Evolutionary conservation across 495 filamentous ascomycete species (phyloP).

Genomic region (Copromyces sp.): DNA sequence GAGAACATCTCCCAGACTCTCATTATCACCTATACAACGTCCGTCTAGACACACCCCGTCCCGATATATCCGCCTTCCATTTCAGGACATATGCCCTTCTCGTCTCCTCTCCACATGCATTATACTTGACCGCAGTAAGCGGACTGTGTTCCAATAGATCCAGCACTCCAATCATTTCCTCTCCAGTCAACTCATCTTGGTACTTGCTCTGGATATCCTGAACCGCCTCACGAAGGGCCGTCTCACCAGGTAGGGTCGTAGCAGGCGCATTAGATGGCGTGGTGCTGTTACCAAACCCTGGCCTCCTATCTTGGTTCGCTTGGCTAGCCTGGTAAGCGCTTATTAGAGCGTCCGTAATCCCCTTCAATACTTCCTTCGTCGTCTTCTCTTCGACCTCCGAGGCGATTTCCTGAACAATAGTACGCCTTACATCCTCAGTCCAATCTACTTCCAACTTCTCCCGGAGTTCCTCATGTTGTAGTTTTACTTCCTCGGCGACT

Average conservation of each 20-base stretch:
- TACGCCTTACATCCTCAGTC: not conserved
- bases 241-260: not conserved
- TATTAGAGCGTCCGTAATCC: conserved; percentile 3
- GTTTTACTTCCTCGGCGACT: not conserved
- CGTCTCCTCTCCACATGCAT: not conserved
- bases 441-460: not conserved
- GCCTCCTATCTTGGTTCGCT: not conserved
- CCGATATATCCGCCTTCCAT: not conserved
- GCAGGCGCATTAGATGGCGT: not conserved
- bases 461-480: not conserved
- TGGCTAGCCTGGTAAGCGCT: not conserved
- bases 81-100: not conserved
- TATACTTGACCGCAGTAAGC: not conserved
- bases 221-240: not conserved
- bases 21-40: not conserved
- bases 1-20: not conserved
- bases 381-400: conserved; percentile 1
- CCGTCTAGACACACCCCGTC: not conserved
- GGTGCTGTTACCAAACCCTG: not conserved
- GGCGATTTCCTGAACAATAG: not conserved
- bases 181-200: not conserved
- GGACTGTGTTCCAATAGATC: not conserved
- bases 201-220: not conserved
- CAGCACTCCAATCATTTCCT: not conserved
- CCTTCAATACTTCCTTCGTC: not conserved